Evolutionary conservation across 768 basidiomycete species (phyloP), one percentile per base, ranked within the genome.

Genomic region (Boletus subparvulus): DNA sequence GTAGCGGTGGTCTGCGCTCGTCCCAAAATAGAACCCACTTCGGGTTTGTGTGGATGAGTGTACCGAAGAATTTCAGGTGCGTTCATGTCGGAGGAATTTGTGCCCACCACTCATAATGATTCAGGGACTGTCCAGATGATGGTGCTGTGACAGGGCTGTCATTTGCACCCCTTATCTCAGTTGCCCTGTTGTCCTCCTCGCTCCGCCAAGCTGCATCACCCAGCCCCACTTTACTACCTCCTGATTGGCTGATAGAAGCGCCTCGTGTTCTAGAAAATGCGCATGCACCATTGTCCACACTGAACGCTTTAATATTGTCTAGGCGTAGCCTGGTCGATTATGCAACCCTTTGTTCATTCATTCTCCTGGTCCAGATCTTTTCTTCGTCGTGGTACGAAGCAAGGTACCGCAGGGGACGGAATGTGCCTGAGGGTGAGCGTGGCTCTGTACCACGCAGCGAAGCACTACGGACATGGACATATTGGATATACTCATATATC

Each of bases 41-140:
- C 54, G 85, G 86, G 35, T 89, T 85, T 65, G 80, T 93, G 26
- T 94, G 90, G 90, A 93, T 94, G 92, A 88, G 91, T 16, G 90
- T 92, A 6, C 87, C 89, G 0, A 91, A 92, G 71, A 92, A 94
- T 65, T 94, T 90, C 67, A 79, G 91, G 90, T 88, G 60, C 41
- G 75, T 65, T 40, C 48, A 42, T 33, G 36, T 43, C n/a, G 30
- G 32, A 30, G 30, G 19, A 44, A 45, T 50, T 14, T 50, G 1
- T 50, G 17, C 41, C 41, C 36, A 11, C 52, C 52, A n/a, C 55
- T 70, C 46, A 60, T 47, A 21, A 55, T 60, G 52, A 49, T 40
- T 61, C 58, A 94, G 93, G 67, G 84, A 90, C 54, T 88, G 87
- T 46, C 73, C 80, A 13, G 94, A 96, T 67, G 94, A 97, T 69